phyloP scores from a whole-genome alignment of 176 grass and related monocot genomes.

The Stipa capillata region DNA sequence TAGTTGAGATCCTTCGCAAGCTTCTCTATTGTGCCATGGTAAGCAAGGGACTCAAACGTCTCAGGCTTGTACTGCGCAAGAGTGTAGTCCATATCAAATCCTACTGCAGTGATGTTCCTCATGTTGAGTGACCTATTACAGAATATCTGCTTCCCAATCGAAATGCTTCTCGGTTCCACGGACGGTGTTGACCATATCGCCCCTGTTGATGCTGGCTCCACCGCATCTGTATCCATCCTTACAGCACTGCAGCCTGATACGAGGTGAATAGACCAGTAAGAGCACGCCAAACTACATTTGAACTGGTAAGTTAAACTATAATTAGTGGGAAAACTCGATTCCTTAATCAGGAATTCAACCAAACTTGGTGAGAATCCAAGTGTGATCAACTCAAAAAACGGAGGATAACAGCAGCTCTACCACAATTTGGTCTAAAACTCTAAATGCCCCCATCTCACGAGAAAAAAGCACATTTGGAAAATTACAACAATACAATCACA shows the following conservation, averaged over 20 bases:
- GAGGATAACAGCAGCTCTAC: neutral
- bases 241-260: constrained; percentile 41
- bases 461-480: neutral
- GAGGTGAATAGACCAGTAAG: constrained; percentile 2
- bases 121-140: constrained; percentile 97
- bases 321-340: neutral
- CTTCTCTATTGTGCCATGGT: constrained; percentile 80
- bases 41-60: constrained; percentile 93
- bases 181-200: constrained; percentile 60
- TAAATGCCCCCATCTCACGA: neutral
- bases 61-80: constrained; percentile 91
- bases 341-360: neutral
- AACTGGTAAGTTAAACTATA: neutral
- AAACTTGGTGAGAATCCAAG: neutral
- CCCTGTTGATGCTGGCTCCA: constrained; percentile 32
- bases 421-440: neutral
- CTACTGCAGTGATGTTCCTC: constrained; percentile 93
- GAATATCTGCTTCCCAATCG: constrained; percentile 86
- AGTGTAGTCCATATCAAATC: constrained; percentile 99
- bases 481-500: neutral
- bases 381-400: neutral
- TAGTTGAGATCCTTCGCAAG: constrained; percentile 83
- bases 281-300: neutral
- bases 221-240: constrained; percentile 41
- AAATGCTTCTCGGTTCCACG: constrained; percentile 41